Percentiles rank a stretch among this genome's conserved stretches.
These are phyloP conservation scores for Alternaria tenuissima DNA, from an alignment of 2,329 filamentous ascomycete species.

Conservation along the genomic window DNA sequence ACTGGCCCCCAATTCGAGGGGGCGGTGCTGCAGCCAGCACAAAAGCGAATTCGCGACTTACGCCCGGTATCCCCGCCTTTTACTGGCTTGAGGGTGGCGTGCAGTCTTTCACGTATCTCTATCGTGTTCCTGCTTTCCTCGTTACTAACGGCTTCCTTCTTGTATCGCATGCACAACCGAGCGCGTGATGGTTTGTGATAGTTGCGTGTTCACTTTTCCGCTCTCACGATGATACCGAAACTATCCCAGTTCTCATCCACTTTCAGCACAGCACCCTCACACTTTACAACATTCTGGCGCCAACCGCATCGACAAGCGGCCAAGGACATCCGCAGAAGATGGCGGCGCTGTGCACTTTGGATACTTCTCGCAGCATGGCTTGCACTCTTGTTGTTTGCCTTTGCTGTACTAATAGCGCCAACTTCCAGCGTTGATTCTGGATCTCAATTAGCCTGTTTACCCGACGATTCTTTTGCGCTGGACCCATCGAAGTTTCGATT, in stretches of 20 bases:
- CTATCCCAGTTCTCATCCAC: neutral
- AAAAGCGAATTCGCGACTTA: neutral
- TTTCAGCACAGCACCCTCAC: neutral
- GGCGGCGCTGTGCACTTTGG: constrained; percentile 4
- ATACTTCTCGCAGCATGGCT: constrained; percentile 3
- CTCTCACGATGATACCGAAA: neutral
- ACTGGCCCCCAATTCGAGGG: neutral
- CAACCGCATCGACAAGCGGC: constrained; percentile 8
- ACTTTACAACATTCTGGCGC: neutral
- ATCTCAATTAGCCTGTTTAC: constrained; percentile 9
- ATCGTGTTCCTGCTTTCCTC: neutral
- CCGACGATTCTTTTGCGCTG: constrained; percentile 17
- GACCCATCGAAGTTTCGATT: constrained; percentile 13
- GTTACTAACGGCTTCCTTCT: neutral
- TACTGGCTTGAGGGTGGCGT: neutral
- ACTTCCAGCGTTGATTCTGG: neutral
- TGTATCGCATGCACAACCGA: neutral
- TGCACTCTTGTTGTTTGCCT: neutral
- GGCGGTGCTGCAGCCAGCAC: neutral
- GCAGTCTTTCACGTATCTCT: neutral
- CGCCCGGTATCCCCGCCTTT: neutral
- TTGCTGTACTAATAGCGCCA: neutral
- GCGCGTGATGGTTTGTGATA: neutral
- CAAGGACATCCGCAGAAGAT: constrained; percentile 8
- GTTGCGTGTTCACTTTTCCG: neutral